These are phyloP conservation scores for Linaria vulgaris DNA, from an alignment of 257 asterid species.

Conservation along the genomic window DNA sequence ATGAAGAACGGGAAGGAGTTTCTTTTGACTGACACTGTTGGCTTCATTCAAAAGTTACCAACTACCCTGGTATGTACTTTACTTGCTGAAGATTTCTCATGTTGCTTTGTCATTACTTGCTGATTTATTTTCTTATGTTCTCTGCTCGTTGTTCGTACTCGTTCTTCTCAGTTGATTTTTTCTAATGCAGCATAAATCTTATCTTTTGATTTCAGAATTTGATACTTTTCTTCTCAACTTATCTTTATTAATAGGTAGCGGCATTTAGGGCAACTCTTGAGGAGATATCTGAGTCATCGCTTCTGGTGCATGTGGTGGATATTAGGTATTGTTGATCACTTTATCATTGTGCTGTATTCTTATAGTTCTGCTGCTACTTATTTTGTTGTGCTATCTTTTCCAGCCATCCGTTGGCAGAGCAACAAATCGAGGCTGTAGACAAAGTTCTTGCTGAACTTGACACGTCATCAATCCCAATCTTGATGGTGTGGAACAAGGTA, in stretches of 20 bases:
- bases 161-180: constrained; percentile 10
- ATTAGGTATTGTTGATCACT: constrained; percentile 56
- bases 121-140: constrained; percentile 5
- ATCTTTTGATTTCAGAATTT: constrained; percentile 19
- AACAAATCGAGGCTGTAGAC: constrained; percentile 87
- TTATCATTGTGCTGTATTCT: constrained; percentile 11
- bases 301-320: constrained; percentile 95
- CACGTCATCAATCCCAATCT: constrained; percentile 67
- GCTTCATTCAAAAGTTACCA: constrained; percentile 93
- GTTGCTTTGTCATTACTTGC: constrained; percentile 3
- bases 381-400: constrained; percentile 29
- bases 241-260: constrained; percentile 64
- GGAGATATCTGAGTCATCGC: constrained; percentile 89
- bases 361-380: constrained; percentile 32
- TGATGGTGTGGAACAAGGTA: constrained; percentile 98
- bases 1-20: constrained; percentile 90
- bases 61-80: constrained; percentile 70
- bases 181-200: not conserved
- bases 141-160: not conserved
- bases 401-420: constrained; percentile 97
- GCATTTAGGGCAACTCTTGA: constrained; percentile 98
- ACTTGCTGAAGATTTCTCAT: constrained; percentile 18
- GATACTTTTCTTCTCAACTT: constrained; percentile 6
- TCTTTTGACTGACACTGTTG: constrained; percentile 94
- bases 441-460: constrained; percentile 90